Evolutionary conservation across 129 eudicot species (phyloP).

Genomic region (Helichrysum umbraculigerum): DNA sequence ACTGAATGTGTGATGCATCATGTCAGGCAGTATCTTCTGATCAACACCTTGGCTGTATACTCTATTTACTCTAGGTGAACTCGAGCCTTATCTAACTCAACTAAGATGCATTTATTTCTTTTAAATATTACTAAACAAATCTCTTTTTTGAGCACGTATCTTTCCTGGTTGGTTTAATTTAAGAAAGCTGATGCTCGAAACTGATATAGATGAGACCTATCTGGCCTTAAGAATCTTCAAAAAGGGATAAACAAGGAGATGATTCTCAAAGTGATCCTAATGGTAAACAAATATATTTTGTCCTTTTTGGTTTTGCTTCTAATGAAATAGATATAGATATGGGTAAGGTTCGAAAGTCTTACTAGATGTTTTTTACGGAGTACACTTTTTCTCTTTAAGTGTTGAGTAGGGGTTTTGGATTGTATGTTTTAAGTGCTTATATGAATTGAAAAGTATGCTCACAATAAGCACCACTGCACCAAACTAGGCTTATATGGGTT

Average conservation of each 20-base stretch:
- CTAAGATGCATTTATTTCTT: neutral
- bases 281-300: slow-evolving; percentile 28
- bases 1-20: neutral
- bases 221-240: slow-evolving; percentile 45
- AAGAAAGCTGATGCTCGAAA: too few relatives aligned
- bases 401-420: neutral
- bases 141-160: neutral
- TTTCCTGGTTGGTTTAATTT: too few relatives aligned
- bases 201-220: neutral
- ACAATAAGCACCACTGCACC: neutral
- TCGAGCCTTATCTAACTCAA: neutral
- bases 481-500: neutral
- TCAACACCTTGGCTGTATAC: neutral
- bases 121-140: too few relatives aligned
- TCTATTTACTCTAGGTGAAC: neutral
- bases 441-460: neutral
- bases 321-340: neutral
- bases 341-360: neutral
- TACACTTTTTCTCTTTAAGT: too few relatives aligned
- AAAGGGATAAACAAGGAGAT: slow-evolving; percentile 39
- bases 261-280: slow-evolving; percentile 32
- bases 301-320: slow-evolving; percentile 18
- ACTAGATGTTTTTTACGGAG: too few relatives aligned
- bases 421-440: slow-evolving; percentile 7
- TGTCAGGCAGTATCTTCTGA: neutral